Evolutionary conservation across 495 filamentous ascomycete species (phyloP).

Genomic region (Penicillium malachiteum): DNA sequence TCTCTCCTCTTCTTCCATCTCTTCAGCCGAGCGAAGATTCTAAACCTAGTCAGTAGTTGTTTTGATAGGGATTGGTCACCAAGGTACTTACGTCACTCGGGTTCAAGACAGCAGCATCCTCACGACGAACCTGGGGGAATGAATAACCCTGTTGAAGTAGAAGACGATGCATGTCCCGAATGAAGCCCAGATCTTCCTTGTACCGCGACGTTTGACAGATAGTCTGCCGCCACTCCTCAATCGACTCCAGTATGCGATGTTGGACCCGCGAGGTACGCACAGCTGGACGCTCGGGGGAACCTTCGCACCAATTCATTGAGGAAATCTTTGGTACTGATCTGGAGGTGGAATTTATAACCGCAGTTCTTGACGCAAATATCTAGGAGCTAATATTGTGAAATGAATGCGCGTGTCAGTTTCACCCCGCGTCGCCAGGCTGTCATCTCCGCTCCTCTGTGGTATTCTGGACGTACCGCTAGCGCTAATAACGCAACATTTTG

Average conservation of each 20-base stretch:
- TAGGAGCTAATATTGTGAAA: constrained; percentile 61
- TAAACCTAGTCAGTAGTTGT: constrained; percentile 41
- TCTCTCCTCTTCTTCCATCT: constrained; percentile 96
- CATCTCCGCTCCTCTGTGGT: constrained; percentile 1
- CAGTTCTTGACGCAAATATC: constrained; percentile 99
- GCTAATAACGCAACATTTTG: constrained; percentile 91
- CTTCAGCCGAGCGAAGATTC: constrained; percentile 94
- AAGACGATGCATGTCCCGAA: constrained; percentile 95
- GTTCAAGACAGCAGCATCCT: constrained; percentile 96
- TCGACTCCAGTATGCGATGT: constrained; percentile 87
- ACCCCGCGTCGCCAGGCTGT: constrained; percentile 19
- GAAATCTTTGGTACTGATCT: constrained; percentile 98
- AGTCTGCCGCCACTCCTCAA: constrained; percentile 97
- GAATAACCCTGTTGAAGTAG: constrained; percentile 95
- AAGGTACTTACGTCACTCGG: constrained; percentile 88
- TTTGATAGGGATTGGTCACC: constrained; percentile 6
- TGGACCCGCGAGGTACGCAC: constrained; percentile 84
- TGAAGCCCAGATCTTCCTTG: constrained; percentile 94
- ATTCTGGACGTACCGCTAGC: constrained; percentile 54
- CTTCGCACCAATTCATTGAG: constrained; percentile 96
- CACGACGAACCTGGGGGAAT: constrained; percentile 85
- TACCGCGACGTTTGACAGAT: constrained; percentile 97
- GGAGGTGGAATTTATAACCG: constrained; percentile 97
- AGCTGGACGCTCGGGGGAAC: constrained; percentile 91
- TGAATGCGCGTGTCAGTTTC: constrained; percentile 21